These are phyloP conservation scores for Triglochin maritima DNA, from an alignment of 106 monocot genomes.

Conservation along the genomic window DNA sequence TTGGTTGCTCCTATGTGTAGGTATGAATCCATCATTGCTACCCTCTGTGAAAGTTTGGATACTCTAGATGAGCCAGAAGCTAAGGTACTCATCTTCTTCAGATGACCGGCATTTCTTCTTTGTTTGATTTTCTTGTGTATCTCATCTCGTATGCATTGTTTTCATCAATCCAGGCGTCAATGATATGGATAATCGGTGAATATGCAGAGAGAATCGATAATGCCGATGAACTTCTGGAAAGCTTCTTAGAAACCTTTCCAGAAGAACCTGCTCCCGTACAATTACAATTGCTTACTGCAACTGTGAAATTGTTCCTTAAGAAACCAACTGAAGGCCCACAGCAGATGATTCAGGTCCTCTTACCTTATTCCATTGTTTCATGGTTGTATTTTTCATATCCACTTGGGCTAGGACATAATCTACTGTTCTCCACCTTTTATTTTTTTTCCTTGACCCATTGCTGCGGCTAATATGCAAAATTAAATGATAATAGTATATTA, in stretches of 20 bases:
- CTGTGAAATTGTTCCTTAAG: conserved; percentile 98
- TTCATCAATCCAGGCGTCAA: conserved; percentile 60
- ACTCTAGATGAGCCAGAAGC: conserved; percentile 99
- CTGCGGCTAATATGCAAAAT: too few relatives aligned
- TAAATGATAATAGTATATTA: too few relatives aligned
- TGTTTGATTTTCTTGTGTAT: neutral
- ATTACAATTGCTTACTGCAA: conserved; percentile 89
- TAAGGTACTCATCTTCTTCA: conserved; percentile 44
- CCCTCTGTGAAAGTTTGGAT: conserved; percentile 96
- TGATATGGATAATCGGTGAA: conserved; percentile 99
- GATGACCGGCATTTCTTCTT: neutral
- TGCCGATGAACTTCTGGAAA: conserved; percentile 98
- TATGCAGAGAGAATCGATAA: conserved; percentile 99
- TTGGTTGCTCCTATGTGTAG: conserved; percentile 26
- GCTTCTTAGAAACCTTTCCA: conserved; percentile 91
- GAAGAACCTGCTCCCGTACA: conserved; percentile 96
- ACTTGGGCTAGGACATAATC: neutral
- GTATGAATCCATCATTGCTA: conserved; percentile 98
- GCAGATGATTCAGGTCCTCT: conserved; percentile 95
- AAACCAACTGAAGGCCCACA: conserved; percentile 99
- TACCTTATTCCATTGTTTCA: conserved; percentile 1
- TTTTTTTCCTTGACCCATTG: too few relatives aligned
- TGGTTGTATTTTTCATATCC: neutral
- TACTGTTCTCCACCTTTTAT: too few relatives aligned
- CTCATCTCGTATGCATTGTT: neutral